A percentile compares a stretch with the other conserved stretches of the same genome.
phyloP scores from a whole-genome alignment of 257 asterid genomes.

The Datura wrightii region DNA sequence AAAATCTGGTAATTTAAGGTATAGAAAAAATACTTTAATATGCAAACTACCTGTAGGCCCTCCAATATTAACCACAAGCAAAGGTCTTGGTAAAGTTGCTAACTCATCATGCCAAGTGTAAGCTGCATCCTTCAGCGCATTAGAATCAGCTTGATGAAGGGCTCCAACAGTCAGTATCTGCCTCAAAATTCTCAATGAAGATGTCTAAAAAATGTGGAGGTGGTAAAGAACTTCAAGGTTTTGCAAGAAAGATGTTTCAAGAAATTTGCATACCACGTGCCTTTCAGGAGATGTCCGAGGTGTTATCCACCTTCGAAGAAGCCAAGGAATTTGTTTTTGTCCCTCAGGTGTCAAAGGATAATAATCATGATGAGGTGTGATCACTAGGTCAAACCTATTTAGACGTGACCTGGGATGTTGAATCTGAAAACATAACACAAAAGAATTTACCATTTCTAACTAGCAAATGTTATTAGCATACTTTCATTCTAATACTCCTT shows the following conservation, averaged over 20 bases:
- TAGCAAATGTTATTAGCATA: conserved; percentile 8
- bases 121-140: conserved; percentile 71
- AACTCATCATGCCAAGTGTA: conserved; percentile 73
- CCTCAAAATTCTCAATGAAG: conserved; percentile 34
- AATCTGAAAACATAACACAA: conserved; percentile 56
- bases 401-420: conserved; percentile 90
- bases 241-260: conserved; percentile 28
- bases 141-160: conserved; percentile 79
- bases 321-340: conserved; percentile 69
- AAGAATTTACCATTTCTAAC: conserved; percentile 33
- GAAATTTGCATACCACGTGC: conserved; percentile 65
- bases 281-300: conserved; percentile 75
- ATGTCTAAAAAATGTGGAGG: conserved; percentile 28
- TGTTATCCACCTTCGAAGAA: conserved; percentile 73
- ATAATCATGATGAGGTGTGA: conserved; percentile 88
- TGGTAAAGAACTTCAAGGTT: conserved; percentile 27
- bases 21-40: conserved; percentile 28
- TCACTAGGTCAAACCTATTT: conserved; percentile 79
- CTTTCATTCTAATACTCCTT: conserved; percentile 1
- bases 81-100: conserved; percentile 65
- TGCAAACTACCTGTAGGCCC: conserved; percentile 76
- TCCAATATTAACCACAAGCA: conserved; percentile 82
- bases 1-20: too few species aligned
- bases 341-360: conserved; percentile 74
- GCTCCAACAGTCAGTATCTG: conserved; percentile 90